Percentiles rank a stretch among this genome's conserved stretches.
Conservation (phyloP, 2,329 filamentous ascomycete genomes). For the Davidsoniella virescens region DNA sequence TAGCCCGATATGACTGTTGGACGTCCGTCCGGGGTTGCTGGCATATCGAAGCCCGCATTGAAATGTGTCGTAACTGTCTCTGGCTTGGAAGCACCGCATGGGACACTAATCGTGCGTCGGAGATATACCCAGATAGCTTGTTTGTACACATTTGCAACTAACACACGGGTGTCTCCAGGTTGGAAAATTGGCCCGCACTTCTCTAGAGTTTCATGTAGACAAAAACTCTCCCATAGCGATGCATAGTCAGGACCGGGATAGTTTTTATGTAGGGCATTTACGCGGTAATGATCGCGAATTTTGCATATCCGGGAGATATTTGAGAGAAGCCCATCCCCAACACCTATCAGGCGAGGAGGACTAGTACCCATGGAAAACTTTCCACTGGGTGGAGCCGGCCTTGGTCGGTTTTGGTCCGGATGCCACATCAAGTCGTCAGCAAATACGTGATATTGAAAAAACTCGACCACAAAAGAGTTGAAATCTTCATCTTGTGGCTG, state of each 20-base stretch:
- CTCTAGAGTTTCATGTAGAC: constrained; percentile 56
- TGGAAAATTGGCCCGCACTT: constrained; percentile 55
- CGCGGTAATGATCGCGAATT: constrained; percentile 56
- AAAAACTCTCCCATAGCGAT: not conserved
- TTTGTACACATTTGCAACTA: constrained; percentile 42
- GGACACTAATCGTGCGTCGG: constrained; percentile 44
- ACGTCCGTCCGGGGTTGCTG: not conserved
- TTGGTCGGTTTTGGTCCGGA: constrained; percentile 23
- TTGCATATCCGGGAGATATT: constrained; percentile 65
- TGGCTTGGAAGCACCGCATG: constrained; percentile 16
- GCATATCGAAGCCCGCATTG: not conserved
- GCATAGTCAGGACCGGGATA: not conserved
- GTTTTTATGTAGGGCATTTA: constrained; percentile 33
- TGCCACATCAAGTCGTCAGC: constrained; percentile 45
- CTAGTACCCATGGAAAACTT: constrained; percentile 24
- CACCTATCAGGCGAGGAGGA: constrained; percentile 51
- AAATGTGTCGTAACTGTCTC: constrained; percentile 4
- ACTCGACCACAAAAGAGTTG: constrained; percentile 47
- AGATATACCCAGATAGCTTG: constrained; percentile 52
- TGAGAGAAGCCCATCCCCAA: constrained; percentile 66
- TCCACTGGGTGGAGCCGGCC: constrained; percentile 29
- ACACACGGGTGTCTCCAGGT: constrained; percentile 37
- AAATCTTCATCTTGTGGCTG: constrained; percentile 52
- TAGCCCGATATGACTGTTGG: not conserved
- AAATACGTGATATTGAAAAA: constrained; percentile 70